Conservation (phyloP, 1,284 basidiomycete genomes). For the Cystobasidium slooffiae region DNA sequence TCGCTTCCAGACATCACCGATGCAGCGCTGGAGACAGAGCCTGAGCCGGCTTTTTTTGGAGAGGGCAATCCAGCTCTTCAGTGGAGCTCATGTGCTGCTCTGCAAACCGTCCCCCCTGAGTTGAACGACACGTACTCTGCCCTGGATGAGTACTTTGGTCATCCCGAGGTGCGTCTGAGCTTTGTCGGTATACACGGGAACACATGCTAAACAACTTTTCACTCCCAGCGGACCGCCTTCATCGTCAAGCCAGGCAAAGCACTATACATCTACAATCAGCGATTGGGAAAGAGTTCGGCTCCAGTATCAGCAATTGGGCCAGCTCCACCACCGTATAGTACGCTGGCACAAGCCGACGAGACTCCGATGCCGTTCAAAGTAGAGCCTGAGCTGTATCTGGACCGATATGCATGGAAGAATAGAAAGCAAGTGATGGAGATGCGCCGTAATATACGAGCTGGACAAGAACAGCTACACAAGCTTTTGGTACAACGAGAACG, state of each 20-base stretch:
- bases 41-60: constrained; percentile 9
- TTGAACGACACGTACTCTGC: constrained; percentile 37
- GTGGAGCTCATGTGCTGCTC: constrained; percentile 16
- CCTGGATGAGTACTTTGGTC: constrained; percentile 28
- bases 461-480: constrained; percentile 5
- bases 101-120: constrained; percentile 17
- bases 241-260: constrained; percentile 12
- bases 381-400: constrained; percentile 10
- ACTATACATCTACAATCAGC: constrained; percentile 10
- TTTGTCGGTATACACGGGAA: background rate
- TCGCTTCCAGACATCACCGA: background rate
- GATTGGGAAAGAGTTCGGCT: constrained; percentile 5
- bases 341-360: constrained; percentile 9
- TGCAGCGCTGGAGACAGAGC: background rate
- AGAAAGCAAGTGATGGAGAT: constrained; percentile 12
- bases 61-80: constrained; percentile 5
- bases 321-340: constrained; percentile 16
- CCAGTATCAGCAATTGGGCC: constrained; percentile 8
- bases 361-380: constrained; percentile 11
- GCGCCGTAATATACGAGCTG: background rate
- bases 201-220: background rate
- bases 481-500: background rate
- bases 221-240: constrained; percentile 15
- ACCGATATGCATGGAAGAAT: constrained; percentile 22
- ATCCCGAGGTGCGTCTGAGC: background rate